phyloP scores from a whole-genome alignment of 805 yeast species.

The Sugiyamaella floridensis region DNA sequence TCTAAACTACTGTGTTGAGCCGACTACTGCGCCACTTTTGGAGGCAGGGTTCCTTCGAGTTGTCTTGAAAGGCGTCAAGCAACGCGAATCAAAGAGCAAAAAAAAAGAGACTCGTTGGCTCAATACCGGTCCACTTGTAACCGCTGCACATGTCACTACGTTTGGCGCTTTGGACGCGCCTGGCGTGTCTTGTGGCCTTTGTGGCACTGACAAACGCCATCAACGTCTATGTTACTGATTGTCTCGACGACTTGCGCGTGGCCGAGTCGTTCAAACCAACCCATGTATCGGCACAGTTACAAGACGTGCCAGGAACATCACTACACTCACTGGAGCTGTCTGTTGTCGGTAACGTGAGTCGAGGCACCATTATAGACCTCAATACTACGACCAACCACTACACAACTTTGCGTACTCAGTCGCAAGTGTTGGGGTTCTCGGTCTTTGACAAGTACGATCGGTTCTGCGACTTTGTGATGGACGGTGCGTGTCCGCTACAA shows the following conservation, averaged over 20 bases:
- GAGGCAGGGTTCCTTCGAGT: no score
- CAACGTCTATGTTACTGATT: conserved; percentile 3
- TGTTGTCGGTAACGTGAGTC: conserved; percentile 14
- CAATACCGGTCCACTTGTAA: no score
- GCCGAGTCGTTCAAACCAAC: conserved; percentile 7
- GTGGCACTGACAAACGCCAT: neutral
- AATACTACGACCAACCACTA: conserved; percentile 19
- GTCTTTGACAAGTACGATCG: conserved; percentile 18
- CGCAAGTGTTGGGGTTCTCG: conserved; percentile 20
- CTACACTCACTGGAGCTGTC: conserved; percentile 4
- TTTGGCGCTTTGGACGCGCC: neutral
- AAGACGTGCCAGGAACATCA: conserved; percentile 1
- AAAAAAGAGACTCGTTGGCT: no score
- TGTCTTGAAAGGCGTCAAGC: no score
- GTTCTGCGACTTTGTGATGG: conserved; percentile 23
- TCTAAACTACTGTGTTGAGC: no score
- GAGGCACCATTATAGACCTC: conserved; percentile 15
- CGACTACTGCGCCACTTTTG: no score
- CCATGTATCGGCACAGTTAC: neutral
- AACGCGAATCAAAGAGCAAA: no score
- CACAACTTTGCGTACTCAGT: conserved; percentile 24
- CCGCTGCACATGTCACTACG: neutral
- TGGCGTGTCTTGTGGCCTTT: neutral
- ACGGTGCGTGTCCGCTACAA: conserved; percentile 25
- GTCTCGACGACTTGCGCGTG: conserved; percentile 1